phyloP scores from a whole-genome alignment of 108 stramenopile species.

The Skeletonema marinoi region DNA sequence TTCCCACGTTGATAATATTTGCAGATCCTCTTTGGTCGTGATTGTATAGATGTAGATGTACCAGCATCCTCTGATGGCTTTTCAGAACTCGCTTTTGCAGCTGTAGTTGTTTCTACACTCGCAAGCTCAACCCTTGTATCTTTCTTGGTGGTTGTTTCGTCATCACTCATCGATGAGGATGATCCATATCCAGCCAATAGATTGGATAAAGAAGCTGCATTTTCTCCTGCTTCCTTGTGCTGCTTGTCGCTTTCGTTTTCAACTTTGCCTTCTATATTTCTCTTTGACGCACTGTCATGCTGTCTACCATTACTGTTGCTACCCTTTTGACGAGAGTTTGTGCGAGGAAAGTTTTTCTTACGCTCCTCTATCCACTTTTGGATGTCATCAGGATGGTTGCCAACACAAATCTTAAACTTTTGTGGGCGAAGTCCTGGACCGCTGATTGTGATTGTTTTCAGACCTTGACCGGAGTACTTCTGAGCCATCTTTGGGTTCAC shows the following conservation, averaged over 20 bases:
- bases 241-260: not conserved
- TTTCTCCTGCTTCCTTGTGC: slow-evolving; percentile 1
- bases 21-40: slow-evolving; percentile 24
- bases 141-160: not conserved
- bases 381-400: slow-evolving; percentile 88
- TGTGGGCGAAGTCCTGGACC: slow-evolving; percentile 78
- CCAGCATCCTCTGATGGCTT: slow-evolving; percentile 1
- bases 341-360: slow-evolving; percentile 70
- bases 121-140: slow-evolving; percentile 3
- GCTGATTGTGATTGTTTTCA: slow-evolving; percentile 80
- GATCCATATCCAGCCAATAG: slow-evolving; percentile 84
- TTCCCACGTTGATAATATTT: slow-evolving; percentile 44
- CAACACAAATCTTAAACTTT: slow-evolving; percentile 85
- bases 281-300: not conserved
- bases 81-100: not conserved
- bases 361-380: slow-evolving; percentile 84
- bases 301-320: no score
- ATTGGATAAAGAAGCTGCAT: slow-evolving; percentile 47
- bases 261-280: slow-evolving; percentile 10
- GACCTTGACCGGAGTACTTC: slow-evolving; percentile 77
- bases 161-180: slow-evolving; percentile 54
- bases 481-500: slow-evolving; percentile 46
- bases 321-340: slow-evolving; percentile 12
- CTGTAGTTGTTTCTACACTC: slow-evolving; percentile 15
- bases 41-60: not conserved